Percentiles rank a stretch among this genome's conserved stretches.
These are phyloP conservation scores for Glycine soja DNA, from an alignment of 306 rosid species.

Conservation along the genomic window DNA sequence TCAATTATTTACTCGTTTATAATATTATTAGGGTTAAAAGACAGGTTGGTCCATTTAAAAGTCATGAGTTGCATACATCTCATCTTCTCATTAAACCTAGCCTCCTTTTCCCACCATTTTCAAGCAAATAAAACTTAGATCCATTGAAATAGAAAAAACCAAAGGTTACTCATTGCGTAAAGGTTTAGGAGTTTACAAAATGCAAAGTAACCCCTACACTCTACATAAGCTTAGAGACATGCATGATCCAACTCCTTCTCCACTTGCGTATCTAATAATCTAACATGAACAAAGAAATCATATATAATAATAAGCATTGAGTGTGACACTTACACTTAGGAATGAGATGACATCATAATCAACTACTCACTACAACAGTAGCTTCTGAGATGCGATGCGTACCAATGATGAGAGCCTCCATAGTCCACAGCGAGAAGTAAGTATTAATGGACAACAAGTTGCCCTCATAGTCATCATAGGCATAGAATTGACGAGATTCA, in stretches of 20 bases:
- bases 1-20: too few relatives aligned
- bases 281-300: neutral
- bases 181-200: neutral
- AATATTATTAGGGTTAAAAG: too few relatives aligned
- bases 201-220: neutral
- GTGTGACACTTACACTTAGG: neutral
- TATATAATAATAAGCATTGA: neutral
- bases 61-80: neutral
- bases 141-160: neutral
- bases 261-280: neutral
- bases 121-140: neutral
- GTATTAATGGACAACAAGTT: neutral
- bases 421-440: neutral
- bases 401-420: slow-evolving; percentile 16
- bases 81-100: neutral
- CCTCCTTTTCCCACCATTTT: neutral
- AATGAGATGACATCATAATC: neutral
- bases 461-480: too few relatives aligned
- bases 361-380: neutral
- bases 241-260: neutral
- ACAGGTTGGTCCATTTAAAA: too few relatives aligned
- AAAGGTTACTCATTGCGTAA: neutral
- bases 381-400: neutral
- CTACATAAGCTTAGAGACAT: neutral
- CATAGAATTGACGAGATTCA: too few relatives aligned